Percentiles rank a stretch among this genome's conserved stretches.
Evolutionary conservation across 1,284 basidiomycete genomes (phyloP).

Genomic region (Mycosarcoma mackinlayi): DNA sequence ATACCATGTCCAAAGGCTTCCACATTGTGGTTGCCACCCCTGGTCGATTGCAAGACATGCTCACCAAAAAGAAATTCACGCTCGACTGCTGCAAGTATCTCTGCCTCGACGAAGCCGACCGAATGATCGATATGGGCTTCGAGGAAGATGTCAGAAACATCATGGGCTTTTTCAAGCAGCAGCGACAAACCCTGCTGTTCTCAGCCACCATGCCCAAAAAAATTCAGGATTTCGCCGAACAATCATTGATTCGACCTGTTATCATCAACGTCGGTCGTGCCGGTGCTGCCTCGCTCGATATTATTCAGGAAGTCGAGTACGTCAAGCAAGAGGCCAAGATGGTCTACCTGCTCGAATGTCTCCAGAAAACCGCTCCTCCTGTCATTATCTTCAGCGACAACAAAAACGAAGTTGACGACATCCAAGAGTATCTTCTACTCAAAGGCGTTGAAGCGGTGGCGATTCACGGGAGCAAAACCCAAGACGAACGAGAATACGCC

Average conservation of each 20-base stretch:
- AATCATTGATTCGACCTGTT: constrained; percentile 90
- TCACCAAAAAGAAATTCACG: constrained; percentile 91
- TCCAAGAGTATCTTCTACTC: constrained; percentile 94
- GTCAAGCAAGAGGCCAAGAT: constrained; percentile 99
- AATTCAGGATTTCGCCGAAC: constrained; percentile 97
- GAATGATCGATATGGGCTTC: constrained; percentile 99
- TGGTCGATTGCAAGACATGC: constrained; percentile 70
- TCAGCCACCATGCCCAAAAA: constrained; percentile 99
- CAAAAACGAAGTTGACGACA: constrained; percentile 99
- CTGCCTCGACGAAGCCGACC: constrained; percentile 98
- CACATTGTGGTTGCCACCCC: constrained; percentile 91
- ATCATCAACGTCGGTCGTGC: constrained; percentile 97
- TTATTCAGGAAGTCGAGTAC: constrained; percentile 97
- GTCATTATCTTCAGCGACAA: constrained; percentile 98
- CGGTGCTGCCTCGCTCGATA: constrained; percentile 95
- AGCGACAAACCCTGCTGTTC: constrained; percentile 95
- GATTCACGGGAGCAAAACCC: constrained; percentile 96
- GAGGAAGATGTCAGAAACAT: constrained; percentile 98
- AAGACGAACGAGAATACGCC: constrained; percentile 98
- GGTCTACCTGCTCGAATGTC: constrained; percentile 95
- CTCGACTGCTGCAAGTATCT: constrained; percentile 84
- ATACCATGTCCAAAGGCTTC: constrained; percentile 86
- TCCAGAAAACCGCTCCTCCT: constrained; percentile 98
- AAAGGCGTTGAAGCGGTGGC: constrained; percentile 99
- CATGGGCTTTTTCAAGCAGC: constrained; percentile 96